phyloP scores from a whole-genome alignment of 1,284 basidiomycete genomes.

The Cutaneotrichosporon sp. region DNA sequence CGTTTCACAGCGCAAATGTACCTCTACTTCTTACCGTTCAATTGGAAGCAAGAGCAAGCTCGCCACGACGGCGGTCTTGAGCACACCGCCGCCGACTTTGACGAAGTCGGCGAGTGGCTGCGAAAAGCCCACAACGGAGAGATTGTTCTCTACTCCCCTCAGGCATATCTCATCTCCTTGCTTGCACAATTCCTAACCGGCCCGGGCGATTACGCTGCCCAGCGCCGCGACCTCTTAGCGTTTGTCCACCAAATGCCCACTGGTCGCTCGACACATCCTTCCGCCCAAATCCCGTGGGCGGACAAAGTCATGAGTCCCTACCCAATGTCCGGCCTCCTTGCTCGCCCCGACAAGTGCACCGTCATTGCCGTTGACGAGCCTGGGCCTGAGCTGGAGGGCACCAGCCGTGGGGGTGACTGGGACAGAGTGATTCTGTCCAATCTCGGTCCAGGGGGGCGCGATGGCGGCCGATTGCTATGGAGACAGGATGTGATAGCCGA shows the following conservation, averaged over 20 bases:
- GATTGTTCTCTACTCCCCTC: slow-evolving; percentile 15
- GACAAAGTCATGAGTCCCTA: slow-evolving; percentile 15
- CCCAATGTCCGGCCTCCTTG: not conserved
- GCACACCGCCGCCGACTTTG: slow-evolving; percentile 16
- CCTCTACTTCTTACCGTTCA: slow-evolving; percentile 13
- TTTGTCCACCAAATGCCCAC: slow-evolving; percentile 7
- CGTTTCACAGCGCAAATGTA: slow-evolving; percentile 21
- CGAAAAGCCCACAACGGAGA: not conserved
- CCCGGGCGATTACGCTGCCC: slow-evolving; percentile 1
- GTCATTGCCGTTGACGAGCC: slow-evolving; percentile 7
- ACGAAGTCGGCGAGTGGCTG: slow-evolving; percentile 6
- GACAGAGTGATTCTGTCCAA: slow-evolving; percentile 11
- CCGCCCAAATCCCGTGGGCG: slow-evolving; percentile 6
- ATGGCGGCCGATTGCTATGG: slow-evolving; percentile 8
- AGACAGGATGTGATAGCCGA: slow-evolving; percentile 1
- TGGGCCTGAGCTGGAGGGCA: slow-evolving; percentile 9
- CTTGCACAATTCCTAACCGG: slow-evolving; percentile 8
- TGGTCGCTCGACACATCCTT: not conserved
- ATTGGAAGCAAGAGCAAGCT: not conserved
- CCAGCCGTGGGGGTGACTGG: slow-evolving; percentile 13
- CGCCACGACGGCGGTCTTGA: slow-evolving; percentile 15
- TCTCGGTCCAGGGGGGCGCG: not conserved
- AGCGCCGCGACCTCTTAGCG: not conserved
- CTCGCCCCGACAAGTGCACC: not conserved
- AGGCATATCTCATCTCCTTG: slow-evolving; percentile 13